Evolutionary conservation across 108 stramenopile genomes (phyloP).

Genomic region (Parmales sp.): DNA sequence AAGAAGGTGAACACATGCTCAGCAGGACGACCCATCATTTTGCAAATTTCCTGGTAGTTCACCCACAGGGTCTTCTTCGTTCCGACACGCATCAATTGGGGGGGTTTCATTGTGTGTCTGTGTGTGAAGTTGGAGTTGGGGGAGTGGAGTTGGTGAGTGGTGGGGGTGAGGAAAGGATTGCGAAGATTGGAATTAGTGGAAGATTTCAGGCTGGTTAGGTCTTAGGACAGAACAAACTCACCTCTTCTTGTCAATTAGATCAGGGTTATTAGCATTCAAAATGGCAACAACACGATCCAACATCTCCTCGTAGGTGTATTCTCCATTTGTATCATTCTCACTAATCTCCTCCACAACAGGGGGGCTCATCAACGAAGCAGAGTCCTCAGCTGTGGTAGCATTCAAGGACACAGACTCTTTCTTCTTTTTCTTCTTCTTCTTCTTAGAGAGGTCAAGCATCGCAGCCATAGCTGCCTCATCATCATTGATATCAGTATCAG

Average conservation of each 20-base stretch:
- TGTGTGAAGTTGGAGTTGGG: too few relatives aligned
- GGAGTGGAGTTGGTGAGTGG: too few relatives aligned
- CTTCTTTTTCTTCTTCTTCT: conserved; percentile 88
- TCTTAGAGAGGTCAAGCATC: conserved; percentile 73
- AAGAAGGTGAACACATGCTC: conserved; percentile 98
- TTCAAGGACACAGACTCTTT: conserved; percentile 38
- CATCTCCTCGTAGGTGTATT: conserved; percentile 79
- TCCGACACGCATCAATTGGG: conserved; percentile 83
- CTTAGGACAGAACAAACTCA: too few relatives aligned
- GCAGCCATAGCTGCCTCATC: conserved; percentile 74
- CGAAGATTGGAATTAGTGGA: too few relatives aligned
- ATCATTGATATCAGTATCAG: too few relatives aligned
- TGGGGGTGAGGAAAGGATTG: too few relatives aligned
- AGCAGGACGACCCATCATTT: conserved; percentile 89
- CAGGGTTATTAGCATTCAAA: conserved; percentile 90
- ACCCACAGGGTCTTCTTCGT: conserved; percentile 96
- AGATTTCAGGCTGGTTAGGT: too few relatives aligned
- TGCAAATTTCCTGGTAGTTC: conserved; percentile 98
- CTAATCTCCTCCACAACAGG: conserved; percentile 50
- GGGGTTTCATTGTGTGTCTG: conserved; percentile 93
- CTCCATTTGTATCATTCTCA: conserved; percentile 67
- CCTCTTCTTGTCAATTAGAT: conserved; percentile 92
- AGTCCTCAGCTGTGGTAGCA: conserved; percentile 10
- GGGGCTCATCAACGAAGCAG: neutral
- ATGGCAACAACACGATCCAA: conserved; percentile 74